These are phyloP conservation scores for Gamarada debralockiae DNA, from an alignment of 495 filamentous ascomycete species.

Conservation along the genomic window DNA sequence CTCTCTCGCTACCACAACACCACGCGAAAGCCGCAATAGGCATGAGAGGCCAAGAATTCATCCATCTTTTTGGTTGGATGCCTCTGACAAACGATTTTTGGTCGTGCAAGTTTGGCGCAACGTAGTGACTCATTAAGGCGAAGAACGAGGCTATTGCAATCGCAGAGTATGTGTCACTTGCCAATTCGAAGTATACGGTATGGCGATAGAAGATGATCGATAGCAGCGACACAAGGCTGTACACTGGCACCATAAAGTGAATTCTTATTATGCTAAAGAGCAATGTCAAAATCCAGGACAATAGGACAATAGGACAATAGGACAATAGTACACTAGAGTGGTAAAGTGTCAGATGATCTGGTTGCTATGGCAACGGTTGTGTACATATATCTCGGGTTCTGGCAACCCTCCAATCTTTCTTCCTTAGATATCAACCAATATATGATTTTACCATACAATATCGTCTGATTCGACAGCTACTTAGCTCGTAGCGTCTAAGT, in stretches of 20 bases:
- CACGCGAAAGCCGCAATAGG: conserved; percentile 64
- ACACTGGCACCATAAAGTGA: conserved; percentile 83
- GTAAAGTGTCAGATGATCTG: too few species aligned
- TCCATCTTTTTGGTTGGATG: conserved; percentile 64
- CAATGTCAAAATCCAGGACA: neutral
- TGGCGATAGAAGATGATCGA: conserved; percentile 71
- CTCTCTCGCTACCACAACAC: conserved; percentile 59
- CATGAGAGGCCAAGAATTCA: too few species aligned
- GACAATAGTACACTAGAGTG: too few species aligned
- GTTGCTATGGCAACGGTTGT: too few species aligned
- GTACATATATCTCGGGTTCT: too few species aligned
- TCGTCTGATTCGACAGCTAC: too few species aligned
- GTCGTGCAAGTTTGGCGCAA: conserved; percentile 69
- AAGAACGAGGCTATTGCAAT: conserved; percentile 89
- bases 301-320: too few species aligned
- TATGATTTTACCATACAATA: too few species aligned
- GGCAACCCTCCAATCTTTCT: too few species aligned
- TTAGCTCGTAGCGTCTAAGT: conserved; percentile 23
- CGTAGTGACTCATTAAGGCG: conserved; percentile 74
- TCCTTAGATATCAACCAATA: too few species aligned
- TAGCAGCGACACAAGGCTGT: conserved; percentile 72
- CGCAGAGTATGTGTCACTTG: conserved; percentile 83
- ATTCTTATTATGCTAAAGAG: conserved; percentile 68
- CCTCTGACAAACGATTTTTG: conserved; percentile 83
- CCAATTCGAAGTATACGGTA: conserved; percentile 75